Percentiles rank a stretch among this genome's conserved stretches.
phyloP scores from a whole-genome alignment of 2,329 filamentous ascomycete genomes.

The Alternaria sp. region DNA sequence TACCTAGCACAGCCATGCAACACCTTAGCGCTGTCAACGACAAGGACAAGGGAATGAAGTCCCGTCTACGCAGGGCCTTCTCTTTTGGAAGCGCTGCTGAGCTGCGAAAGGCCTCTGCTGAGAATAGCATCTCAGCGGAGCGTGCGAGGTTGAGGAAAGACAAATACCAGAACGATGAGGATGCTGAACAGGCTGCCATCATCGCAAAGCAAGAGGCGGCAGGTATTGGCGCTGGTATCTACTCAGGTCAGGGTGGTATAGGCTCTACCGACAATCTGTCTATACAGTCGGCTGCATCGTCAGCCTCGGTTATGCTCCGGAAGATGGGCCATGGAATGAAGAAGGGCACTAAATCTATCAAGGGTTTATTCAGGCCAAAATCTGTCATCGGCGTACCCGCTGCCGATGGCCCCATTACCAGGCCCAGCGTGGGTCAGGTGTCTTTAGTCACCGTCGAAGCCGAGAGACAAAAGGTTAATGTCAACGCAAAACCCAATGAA shows the following conservation, averaged over 20 bases:
- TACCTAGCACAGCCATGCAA: slow-evolving; percentile 75
- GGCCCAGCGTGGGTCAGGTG: slow-evolving; percentile 81
- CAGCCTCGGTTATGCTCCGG: slow-evolving; percentile 90
- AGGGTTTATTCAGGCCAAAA: slow-evolving; percentile 93
- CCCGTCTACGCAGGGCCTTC: slow-evolving; percentile 85
- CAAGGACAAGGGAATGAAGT: slow-evolving; percentile 86
- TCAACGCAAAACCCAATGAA: slow-evolving; percentile 73
- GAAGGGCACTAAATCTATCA: slow-evolving; percentile 87
- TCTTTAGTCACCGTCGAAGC: slow-evolving; percentile 97
- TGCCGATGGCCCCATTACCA: slow-evolving; percentile 69
- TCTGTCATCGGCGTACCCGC: slow-evolving; percentile 82
- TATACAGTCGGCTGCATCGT: slow-evolving; percentile 88
- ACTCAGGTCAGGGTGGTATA: slow-evolving; percentile 85
- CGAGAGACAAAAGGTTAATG: slow-evolving; percentile 83
- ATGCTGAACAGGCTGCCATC: slow-evolving; percentile 90
- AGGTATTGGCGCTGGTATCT: slow-evolving; percentile 92
- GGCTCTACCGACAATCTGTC: slow-evolving; percentile 95
- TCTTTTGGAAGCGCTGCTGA: slow-evolving; percentile 97
- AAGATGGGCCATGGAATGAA: slow-evolving; percentile 99
- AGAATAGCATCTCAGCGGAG: slow-evolving; percentile 63
- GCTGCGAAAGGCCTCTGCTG: slow-evolving; percentile 76
- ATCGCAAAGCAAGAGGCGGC: slow-evolving; percentile 90
- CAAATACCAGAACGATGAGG: slow-evolving; percentile 67
- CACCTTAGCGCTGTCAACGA: slow-evolving; percentile 88
- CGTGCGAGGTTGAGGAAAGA: slow-evolving; percentile 64